Base-by-base conservation (phyloP, 768 basidiomycete species). In the Omphalotus guepiniiformis region DNA sequence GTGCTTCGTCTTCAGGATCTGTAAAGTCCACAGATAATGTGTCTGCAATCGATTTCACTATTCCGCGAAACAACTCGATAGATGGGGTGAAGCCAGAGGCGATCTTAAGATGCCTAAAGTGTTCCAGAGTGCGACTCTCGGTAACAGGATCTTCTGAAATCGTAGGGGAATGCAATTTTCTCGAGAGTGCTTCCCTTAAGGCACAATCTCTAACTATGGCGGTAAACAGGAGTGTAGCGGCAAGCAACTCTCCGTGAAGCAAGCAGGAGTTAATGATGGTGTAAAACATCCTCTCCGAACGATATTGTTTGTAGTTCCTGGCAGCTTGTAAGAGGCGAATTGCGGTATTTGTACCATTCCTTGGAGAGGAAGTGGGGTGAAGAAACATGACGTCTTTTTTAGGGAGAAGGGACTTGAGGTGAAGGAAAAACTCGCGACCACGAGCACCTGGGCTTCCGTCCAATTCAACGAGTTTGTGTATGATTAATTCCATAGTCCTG, bases 231-330 rank as follows among this genome's bases (percentile, higher is more conserved):
- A 80, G 56, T 0, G 75, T 69, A 0, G 72, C 78, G 32, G 77
- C 70, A 19, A 81, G 59, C 27, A 80, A 71, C 53, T 80, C 79
- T 22, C 78, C 79, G 30, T 81, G 79, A 15, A 78, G 45, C 11
- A 80, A 60, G 43, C 72, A 74, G 9, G 71, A 68, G 16, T 65
- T 61, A 54, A 80, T 65, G 27, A 78, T 54, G 3, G 59, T 56
- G 26, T 68, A 65, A 51, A 73, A 79, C 61, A 75, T 72, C 27
- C 65, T 58, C 39, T 73, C 59, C 2, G 70, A 68, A 38, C 75
- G 39, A 21, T 18, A 7, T 22, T 49, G 39, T 18, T 40, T n/a
- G 11, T 49, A 41, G 21, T 42, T 41, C 7, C 40, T 39, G 18
- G 48, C 48, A 11, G 27, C 23, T 21, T 34, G 26, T 15, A 49